These are phyloP conservation scores for Cardamine resedifolia DNA, from an alignment of 345 rosid species.

Conservation along the genomic window DNA sequence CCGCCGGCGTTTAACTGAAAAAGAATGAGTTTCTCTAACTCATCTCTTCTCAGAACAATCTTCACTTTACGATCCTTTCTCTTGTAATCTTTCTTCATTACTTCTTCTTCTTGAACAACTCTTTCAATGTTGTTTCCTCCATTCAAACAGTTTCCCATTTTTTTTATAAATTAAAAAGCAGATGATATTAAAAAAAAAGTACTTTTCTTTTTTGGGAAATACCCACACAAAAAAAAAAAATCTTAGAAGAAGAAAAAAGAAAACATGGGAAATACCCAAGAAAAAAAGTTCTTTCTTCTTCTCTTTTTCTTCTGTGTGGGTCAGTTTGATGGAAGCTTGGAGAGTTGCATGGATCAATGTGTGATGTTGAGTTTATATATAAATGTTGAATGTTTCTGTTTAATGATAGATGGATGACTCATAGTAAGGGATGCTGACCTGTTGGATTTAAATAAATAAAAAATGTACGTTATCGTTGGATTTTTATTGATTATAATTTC, in stretches of 20 bases:
- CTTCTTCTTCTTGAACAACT: slow-evolving; percentile 29
- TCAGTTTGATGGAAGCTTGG: slow-evolving; percentile 17
- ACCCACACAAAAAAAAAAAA: slow-evolving; percentile 21
- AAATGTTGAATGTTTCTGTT: neutral
- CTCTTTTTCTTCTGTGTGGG: slow-evolving; percentile 17
- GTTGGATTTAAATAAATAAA: neutral
- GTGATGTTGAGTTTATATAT: slow-evolving; percentile 28
- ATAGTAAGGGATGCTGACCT: slow-evolving; percentile 34
- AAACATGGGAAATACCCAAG: slow-evolving; percentile 43
- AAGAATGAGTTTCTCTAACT: slow-evolving; percentile 45
- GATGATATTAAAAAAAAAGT: neutral
- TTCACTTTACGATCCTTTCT: slow-evolving; percentile 34
- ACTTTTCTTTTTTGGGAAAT: neutral
- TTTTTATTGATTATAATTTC: slow-evolving; percentile 15
- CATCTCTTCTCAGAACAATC: slow-evolving; percentile 43
- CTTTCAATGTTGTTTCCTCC: slow-evolving; percentile 26
- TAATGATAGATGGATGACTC: slow-evolving; percentile 27
- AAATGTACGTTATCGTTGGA: neutral
- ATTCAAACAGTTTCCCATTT: slow-evolving; percentile 42
- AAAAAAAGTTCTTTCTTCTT: slow-evolving; percentile 32
- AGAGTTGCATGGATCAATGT: slow-evolving; percentile 32
- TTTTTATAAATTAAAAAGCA: neutral
- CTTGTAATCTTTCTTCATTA: slow-evolving; percentile 30
- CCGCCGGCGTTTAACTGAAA: slow-evolving; percentile 38
- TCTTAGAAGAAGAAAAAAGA: slow-evolving; percentile 24